phyloP scores from a whole-genome alignment of 2,329 filamentous ascomycete genomes.

The Verticillium albo-atrum region DNA sequence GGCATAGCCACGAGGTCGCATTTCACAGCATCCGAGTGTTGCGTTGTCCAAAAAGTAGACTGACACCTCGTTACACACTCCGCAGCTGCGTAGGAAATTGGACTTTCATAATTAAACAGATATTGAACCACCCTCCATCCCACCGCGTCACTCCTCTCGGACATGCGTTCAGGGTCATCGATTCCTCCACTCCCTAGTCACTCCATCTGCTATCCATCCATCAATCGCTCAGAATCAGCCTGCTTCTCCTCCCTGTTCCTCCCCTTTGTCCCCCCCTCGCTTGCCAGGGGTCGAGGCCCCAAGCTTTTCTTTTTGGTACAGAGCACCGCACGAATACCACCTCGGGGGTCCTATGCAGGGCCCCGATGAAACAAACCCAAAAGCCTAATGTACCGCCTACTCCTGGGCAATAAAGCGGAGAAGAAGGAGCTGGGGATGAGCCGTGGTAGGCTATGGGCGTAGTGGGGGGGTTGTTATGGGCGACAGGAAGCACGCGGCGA shows the following conservation, averaged over 20 bases:
- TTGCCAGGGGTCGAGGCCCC: background rate
- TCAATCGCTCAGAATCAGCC: conserved; percentile 1
- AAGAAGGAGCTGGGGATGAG: background rate
- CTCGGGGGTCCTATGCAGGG: background rate
- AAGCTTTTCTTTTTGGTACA: background rate
- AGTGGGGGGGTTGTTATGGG: background rate
- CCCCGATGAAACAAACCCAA: background rate
- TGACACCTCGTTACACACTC: background rate
- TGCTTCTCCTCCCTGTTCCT: conserved; percentile 1
- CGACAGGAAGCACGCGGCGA: background rate
- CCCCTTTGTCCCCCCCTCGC: background rate
- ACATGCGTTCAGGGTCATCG: conserved; percentile 9
- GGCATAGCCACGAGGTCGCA: too few species aligned
- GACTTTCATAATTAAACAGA: conserved; percentile 15
- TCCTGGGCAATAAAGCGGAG: background rate
- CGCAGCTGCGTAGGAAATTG: background rate
- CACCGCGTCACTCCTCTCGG: background rate
- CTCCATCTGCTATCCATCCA: conserved; percentile 13
- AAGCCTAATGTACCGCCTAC: background rate
- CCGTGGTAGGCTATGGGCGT: background rate
- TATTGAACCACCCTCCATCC: conserved; percentile 11
- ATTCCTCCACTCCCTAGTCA: conserved; percentile 6
- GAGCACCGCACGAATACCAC: background rate
- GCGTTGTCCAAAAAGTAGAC: background rate
- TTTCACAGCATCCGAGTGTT: too few species aligned